Percentiles rank a stretch among this genome's conserved stretches.
Conservation (phyloP, 1,139 yeast species). For the Magnusiomyces fungicola region DNA sequence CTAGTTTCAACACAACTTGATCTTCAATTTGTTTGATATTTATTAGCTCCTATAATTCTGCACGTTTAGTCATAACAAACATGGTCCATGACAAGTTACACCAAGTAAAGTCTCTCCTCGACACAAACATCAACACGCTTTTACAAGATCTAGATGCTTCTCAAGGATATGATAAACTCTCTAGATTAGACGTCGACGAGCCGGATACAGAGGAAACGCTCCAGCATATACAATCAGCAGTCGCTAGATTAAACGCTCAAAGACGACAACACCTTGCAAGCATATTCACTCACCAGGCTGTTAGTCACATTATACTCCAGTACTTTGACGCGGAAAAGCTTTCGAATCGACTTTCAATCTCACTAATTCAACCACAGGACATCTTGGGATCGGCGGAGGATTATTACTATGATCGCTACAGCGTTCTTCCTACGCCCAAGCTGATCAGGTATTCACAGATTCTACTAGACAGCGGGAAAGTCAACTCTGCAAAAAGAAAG, state of each 20-base stretch:
- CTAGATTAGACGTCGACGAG: not conserved
- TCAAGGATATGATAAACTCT: not conserved
- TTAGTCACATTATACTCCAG: not conserved
- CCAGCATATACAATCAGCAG: not conserved
- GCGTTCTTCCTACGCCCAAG: not conserved
- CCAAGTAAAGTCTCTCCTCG: not conserved
- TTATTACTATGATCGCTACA: not conserved
- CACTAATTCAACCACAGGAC: not conserved
- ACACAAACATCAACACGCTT: not conserved
- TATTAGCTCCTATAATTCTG: too few species aligned
- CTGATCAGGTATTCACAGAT: not conserved
- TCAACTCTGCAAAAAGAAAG: not conserved
- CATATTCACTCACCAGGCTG: slow-evolving; percentile 1
- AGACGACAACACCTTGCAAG: not conserved
- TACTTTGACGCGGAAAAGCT: not conserved
- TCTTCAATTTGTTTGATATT: not conserved
- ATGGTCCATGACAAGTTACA: not conserved
- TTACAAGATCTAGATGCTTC: not conserved
- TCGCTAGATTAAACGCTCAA: not conserved
- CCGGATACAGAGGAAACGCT: too few species aligned
- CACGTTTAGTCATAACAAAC: too few species aligned
- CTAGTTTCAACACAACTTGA: not conserved
- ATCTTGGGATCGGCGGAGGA: not conserved
- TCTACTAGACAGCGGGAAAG: not conserved
- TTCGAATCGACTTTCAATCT: not conserved